Evolutionary conservation across 345 rosid species (phyloP), one percentile per base, ranked within the genome.

Genomic region (Anastatica hierochuntica): DNA sequence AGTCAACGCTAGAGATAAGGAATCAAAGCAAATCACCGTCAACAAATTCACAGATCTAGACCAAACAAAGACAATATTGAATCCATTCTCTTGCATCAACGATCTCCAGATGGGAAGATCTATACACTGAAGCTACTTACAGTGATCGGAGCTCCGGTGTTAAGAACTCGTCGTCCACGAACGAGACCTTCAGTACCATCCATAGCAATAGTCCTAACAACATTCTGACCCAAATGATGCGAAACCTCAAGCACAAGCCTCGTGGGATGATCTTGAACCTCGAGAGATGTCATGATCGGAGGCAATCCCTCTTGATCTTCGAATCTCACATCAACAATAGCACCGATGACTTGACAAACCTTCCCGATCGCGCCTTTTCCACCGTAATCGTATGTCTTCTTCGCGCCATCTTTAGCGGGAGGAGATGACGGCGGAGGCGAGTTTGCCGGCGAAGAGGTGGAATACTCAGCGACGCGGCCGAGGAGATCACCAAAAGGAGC

Each of bases 301-400:
- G 98, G 98, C 57, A 92, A 60, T 0, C 98, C 98, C 40, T 88
- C 98, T 64, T 66, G 71, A 52, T 58, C 64, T 1, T 82, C 74
- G 51, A 88, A 92, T 40, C 94, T 72, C 2, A 92, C 98, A 72
- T 92, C 96, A 2, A 84, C 95, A 14, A 92, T 95, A 50, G 96
- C 96, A 40, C 98, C 98, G 39, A 88, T 88, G 42, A 92, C 95
- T 71, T 88, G 98, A 40, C 95, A 92, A 1, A 92, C 94, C 45
- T 77, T 74, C 15, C 98, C 98, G 71, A 92, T 81, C 59, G 97
- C 60, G 5, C 97, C 97, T 23, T 83, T 75, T 0, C 97, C 96
- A 4, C 95, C 90, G 67, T 76, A 88, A 62, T 92, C 98, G 16
- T 75, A 68, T 0, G 51, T 60, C 75, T 84, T 90, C 10, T 74